phyloP scores from a whole-genome alignment of 345 rosid species.

The Eucalyptus sp. region DNA sequence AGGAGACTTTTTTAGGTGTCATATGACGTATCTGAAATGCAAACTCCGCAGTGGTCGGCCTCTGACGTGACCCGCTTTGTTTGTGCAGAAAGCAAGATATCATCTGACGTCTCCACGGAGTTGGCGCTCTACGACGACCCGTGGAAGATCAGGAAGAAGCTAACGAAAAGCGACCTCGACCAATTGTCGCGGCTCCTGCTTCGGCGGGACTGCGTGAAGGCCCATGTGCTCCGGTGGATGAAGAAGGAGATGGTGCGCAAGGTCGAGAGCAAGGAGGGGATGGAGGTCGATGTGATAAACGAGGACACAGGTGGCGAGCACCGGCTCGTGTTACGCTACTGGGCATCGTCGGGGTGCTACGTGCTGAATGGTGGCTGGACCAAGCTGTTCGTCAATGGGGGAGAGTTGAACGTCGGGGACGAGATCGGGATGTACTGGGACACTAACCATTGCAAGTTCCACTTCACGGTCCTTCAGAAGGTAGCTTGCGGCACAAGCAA shows the following conservation, averaged over 20 bases:
- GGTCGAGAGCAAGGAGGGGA: not conserved
- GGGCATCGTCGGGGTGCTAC: not conserved
- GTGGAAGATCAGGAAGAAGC: not conserved
- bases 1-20: too few species aligned
- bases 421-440: not conserved
- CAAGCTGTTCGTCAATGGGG: not conserved
- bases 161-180: not conserved
- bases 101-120: not conserved
- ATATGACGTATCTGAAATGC: too few species aligned
- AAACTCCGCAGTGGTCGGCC: too few species aligned
- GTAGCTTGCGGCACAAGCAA: too few species aligned
- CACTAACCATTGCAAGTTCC: not conserved
- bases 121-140: not conserved
- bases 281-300: not conserved
- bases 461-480: not conserved
- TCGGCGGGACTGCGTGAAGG: not conserved
- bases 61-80: too few species aligned
- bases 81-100: not conserved
- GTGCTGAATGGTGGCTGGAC: not conserved
- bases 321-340: not conserved
- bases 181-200: not conserved
- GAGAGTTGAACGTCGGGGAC: not conserved
- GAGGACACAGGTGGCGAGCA: not conserved
- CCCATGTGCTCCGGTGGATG: not conserved
- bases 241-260: not conserved